phyloP scores from a whole-genome alignment of 352 stramenopile genomes.

The Globisporangium radiosum region DNA sequence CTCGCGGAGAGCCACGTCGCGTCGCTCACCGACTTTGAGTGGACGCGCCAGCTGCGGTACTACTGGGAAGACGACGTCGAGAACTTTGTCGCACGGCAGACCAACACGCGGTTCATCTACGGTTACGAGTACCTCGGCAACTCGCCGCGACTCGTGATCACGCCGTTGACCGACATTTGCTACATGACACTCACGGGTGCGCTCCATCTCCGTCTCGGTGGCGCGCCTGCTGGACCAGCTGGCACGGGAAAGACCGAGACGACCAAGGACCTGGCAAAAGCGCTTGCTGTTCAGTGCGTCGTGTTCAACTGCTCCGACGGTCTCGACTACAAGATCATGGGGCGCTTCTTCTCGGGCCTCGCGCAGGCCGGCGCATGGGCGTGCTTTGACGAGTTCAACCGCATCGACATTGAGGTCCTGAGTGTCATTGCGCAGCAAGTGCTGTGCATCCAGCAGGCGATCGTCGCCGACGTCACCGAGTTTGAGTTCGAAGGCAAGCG shows the following conservation, averaged over 20 bases:
- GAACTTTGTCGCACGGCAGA: constrained; percentile 80
- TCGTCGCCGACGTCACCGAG: constrained; percentile 80
- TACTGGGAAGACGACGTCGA: constrained; percentile 86
- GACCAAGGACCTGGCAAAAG: constrained; percentile 93
- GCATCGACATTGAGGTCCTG: constrained; percentile 94
- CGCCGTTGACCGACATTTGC: constrained; percentile 81
- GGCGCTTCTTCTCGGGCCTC: constrained; percentile 92
- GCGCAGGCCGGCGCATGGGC: constrained; percentile 91
- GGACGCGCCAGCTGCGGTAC: constrained; percentile 87
- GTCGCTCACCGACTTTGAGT: constrained; percentile 87
- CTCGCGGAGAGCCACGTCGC: constrained; percentile 76
- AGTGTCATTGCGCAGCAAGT: constrained; percentile 96
- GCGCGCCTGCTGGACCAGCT: constrained; percentile 88
- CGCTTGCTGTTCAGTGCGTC: constrained; percentile 91
- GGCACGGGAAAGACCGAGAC: constrained; percentile 95
- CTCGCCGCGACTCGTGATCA: constrained; percentile 78
- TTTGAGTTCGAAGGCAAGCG: constrained; percentile 94
- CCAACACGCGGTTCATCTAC: constrained; percentile 82
- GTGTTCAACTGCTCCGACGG: constrained; percentile 96
- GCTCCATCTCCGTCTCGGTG: constrained; percentile 88
- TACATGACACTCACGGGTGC: constrained; percentile 95
- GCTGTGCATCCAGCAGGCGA: constrained; percentile 92
- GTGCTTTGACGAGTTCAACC: constrained; percentile 96
- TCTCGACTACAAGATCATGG: constrained; percentile 97
- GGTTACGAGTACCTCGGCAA: constrained; percentile 85